phyloP scores from a whole-genome alignment of 768 basidiomycete genomes.

The Suillus variegatus region DNA sequence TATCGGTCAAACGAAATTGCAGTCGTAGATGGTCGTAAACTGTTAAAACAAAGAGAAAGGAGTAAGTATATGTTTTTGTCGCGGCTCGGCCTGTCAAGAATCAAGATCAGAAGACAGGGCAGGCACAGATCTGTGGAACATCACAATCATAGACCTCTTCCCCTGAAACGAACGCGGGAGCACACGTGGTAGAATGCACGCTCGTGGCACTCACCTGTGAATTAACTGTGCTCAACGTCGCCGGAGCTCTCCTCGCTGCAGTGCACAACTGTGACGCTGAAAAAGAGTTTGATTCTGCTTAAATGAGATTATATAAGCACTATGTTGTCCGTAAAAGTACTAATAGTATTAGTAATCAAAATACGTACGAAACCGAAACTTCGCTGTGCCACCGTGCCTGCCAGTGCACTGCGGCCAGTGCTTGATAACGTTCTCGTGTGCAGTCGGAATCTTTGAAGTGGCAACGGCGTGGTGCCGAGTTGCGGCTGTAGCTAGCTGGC shows the following conservation, averaged over 20 bases:
- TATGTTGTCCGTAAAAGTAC: not conserved
- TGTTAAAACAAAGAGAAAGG: not conserved
- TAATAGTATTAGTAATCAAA: not conserved
- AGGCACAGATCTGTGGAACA: conserved; percentile 1
- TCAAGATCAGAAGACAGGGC: conserved; percentile 2
- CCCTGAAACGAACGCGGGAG: not conserved
- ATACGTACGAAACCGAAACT: not conserved
- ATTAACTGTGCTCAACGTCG: not conserved
- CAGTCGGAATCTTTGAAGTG: not conserved
- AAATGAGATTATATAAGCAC: conserved; percentile 1
- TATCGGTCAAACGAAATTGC: not conserved
- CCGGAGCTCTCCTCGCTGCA: conserved; percentile 1
- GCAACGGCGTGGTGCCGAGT: not conserved
- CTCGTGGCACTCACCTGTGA: not conserved
- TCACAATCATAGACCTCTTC: not conserved
- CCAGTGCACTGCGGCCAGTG: not conserved
- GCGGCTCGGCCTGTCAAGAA: not conserved
- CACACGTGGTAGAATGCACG: not conserved
- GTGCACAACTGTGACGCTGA: not conserved
- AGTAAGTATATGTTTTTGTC: not conserved
- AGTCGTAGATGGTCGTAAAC: not conserved
- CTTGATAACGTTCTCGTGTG: not conserved
- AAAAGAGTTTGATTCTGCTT: not conserved
- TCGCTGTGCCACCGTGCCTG: too few species aligned
- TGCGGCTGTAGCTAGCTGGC: not conserved